Evolutionary conservation across 2,329 filamentous ascomycete species (phyloP).

Genomic region (Rosellinia necatrix): DNA sequence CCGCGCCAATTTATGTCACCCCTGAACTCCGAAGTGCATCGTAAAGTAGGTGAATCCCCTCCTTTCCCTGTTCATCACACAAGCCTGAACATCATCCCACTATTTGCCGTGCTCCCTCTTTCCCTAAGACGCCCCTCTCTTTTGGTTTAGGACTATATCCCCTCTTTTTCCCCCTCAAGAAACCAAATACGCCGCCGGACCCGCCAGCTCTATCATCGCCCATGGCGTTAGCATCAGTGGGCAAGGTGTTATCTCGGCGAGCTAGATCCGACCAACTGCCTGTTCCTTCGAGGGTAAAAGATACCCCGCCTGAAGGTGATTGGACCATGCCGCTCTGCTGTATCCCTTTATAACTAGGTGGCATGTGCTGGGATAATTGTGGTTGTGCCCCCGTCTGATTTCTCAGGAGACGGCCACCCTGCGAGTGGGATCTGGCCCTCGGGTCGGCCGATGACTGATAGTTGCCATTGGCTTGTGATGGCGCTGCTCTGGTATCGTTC

Average conservation of each 20-base stretch:
- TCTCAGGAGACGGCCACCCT: constrained; percentile 17
- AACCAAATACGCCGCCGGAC: constrained; percentile 82
- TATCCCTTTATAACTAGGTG: constrained; percentile 55
- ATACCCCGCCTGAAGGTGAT: constrained; percentile 81
- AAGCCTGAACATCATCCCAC: constrained; percentile 59
- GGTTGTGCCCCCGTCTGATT: constrained; percentile 23
- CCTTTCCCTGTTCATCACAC: constrained; percentile 5
- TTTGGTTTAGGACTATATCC: constrained; percentile 93
- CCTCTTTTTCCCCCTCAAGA: constrained; percentile 87
- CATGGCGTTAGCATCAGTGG: constrained; percentile 64
- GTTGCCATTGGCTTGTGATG: constrained; percentile 36
- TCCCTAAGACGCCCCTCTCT: constrained; percentile 90
- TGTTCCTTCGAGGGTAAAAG: constrained; percentile 86
- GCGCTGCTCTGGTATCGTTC: constrained; percentile 52
- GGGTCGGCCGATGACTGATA: constrained; percentile 25
- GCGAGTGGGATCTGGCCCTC: constrained; percentile 17
- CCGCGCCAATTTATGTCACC: constrained; percentile 26
- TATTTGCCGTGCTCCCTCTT: constrained; percentile 87
- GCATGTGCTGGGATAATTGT: constrained; percentile 39
- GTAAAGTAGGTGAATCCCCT: constrained; percentile 23
- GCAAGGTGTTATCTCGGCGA: constrained; percentile 77
- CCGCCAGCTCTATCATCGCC: constrained; percentile 58
- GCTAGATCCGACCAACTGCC: constrained; percentile 92
- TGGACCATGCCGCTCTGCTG: constrained; percentile 64
- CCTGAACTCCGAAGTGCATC: constrained; percentile 30